Base-by-base conservation (phyloP, 306 rosid species). In the Albizia julibrissin region DNA sequence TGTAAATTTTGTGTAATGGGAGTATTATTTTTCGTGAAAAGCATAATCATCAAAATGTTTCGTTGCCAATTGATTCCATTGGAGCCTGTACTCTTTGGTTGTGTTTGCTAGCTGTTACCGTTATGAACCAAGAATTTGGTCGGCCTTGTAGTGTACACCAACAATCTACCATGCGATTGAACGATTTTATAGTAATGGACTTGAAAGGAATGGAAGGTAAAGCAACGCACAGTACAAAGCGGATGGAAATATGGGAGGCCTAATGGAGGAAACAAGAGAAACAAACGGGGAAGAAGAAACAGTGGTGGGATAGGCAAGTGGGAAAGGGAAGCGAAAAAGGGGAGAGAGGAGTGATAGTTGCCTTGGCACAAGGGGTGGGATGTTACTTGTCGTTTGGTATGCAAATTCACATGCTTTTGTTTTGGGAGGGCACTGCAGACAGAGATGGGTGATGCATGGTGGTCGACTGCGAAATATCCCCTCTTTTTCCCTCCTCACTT, bases 71-170 rank as follows among this genome's bases (percentile, higher is more conserved):
- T 54, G 67, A 3, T n/a, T 50, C 1, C 58, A 50, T 50, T 50
- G 58, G 9, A 19, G n/a, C 22, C 7, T 50, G 4, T 16, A 5
- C 8, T n/a, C 8, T 69, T 19, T 18, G 44, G 44, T 16, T 15
- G 70, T 66, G 40, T 66, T 33, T 66, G 71, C 7, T 9, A 16
- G 22, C 71, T 66, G 24, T 34, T 33, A 13, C 47, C 14, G 69
- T 27, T 52, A 73, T 61, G 26, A 77, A 46, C 78, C 49, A 50
- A 39, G 24, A 82, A 21, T 22, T 34, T 71, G 49, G 79, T 83
- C 73, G 86, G 56, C 76, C 69, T 27, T 12, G 43, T 84, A 69
- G 76, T 1, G 54, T 79, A 24, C 58, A 15, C 42, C n/a, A 22
- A 59, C 68, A 22, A 34, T 56, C 79, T 12, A 34, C 1, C n/a